Base-by-base conservation (phyloP, 129 eudicot genomes). In the Flaveria trinervia region DNA sequence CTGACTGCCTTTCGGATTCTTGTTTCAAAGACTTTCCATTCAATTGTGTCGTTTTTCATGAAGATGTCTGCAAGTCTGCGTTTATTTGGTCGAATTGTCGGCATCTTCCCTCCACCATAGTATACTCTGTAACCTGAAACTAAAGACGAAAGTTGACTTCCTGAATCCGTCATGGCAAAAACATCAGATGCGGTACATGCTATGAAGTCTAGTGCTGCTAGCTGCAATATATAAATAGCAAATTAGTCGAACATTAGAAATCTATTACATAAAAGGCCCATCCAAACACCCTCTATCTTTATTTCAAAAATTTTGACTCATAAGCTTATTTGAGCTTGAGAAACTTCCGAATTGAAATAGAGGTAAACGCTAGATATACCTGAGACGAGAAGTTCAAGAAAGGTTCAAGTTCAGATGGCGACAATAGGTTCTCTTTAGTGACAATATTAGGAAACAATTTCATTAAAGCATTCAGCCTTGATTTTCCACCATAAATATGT, bases 121-220 rank as follows among this genome's bases (percentile, higher is more conserved):
- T 89, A 95, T 17, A 95, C 85, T 71, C 97, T 84, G 62, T 83
- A 95, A 28, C 99, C 99, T 50, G 96, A 90, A 11, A 92, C 88
- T 48, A 95, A 84, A 66, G 97, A 90, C 28, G 99, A 95, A 39
- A 95, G 84, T 71, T 95, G 99, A 74, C 99, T 95, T 65, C 99
- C 97, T 2, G 99, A 90, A 77, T 95, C 99, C 12, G 99, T 95
- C 97, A 95, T 91, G 57, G 99, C 97, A 73, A 95, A 95, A 44
- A 82, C 86, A 80, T 89, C 97, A 0, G 99, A 81, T 33, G 99
- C 96, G 5, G 89, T 86, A 84, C 97, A 91, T 51, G 82, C 92
- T 84, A 95, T 91, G 81, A 95, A 95, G 83, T 95, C 99, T 69
- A 95, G 80, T 70, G 97, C 97, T 20, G 99, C 99, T 81, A 92